Evolutionary conservation across 768 basidiomycete species (phyloP), one percentile per base, ranked within the genome.

Genomic region (Leccinum obscurum): DNA sequence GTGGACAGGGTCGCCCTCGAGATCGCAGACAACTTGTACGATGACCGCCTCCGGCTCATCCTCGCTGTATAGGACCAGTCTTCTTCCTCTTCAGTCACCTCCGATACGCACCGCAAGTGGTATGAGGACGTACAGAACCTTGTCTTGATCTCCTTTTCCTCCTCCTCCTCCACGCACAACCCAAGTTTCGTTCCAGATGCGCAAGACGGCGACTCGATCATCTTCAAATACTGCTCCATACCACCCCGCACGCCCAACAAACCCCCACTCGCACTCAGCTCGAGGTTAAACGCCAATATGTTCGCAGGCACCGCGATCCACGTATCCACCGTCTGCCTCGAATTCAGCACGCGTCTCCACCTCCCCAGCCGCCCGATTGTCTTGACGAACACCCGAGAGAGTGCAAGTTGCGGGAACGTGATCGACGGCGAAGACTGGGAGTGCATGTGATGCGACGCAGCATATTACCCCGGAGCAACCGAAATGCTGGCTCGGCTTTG

Each of bases 301-400:
- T 83, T 84, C n/a, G 75, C 69, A 20, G 75, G 70, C 4, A 75
- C 61, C 1, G 74, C 71, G 7, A 76, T 69, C 7, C 74, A 72
- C 20, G 79, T 75, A 37, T 76, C 73, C 41, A 75, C 63, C 26
- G 72, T 65, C 24, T 72, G 70, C 6, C 80, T 72, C 37, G 77
- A 74, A 64, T 89, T 86, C 55, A 94, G 72, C 30, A 90, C 91
- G 5, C 93, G 85, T 67, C 83, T 90, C 90, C 93, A 90, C 10
- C 89, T 78, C 2, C 93, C 93, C 17, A 95, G 75, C 5, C 89
- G 83, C 5, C 93, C 91, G 32, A 94, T 86, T 2, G 93, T 93
- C 74, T 86, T 89, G 56, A 90, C 87, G 52, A 95, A 83, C 11
- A 83, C 90, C 1, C 91, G 83, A 0, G 90, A 91, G 15, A 94